Base-by-base conservation (phyloP, 768 basidiomycete species). In the Suillus plorans region DNA sequence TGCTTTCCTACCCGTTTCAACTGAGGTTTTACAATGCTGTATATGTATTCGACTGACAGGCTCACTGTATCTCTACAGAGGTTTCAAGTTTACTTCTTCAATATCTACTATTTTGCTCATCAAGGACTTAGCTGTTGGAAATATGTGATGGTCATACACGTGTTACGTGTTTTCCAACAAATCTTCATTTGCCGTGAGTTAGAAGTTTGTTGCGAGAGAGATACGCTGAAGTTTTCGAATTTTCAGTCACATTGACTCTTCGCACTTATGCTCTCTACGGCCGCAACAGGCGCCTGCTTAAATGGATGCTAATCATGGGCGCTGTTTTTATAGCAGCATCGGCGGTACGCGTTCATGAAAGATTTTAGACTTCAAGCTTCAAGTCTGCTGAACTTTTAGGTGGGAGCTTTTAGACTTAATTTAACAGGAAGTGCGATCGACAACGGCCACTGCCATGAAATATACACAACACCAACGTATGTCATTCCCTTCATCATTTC, bases 221-320 rank as follows among this genome's bases (percentile, higher is more conserved):
- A 41, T 6, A 4, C 36, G 10, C 10, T 9, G 14, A 28, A 20
- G 1, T 28, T 65, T n/a, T 6, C 31, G 84, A 31, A 53, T 37
- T 39, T n/a, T 10, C 10, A 84, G 82, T 77, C 62, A 77, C 81
- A 36, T 75, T 85, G 31, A 78, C 78, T 13, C 70, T 84, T 52
- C 81, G 86, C 50, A 82, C 82, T 53, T 82, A 80, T 63, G 85
- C 86, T 4, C 70, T 87, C 20, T 86, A 84, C 64, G 74, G 76
- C 16, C 69, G 80, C 34, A 80, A 79, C n/a, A 66, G 74, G 49
- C 74, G 76, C 25, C 70, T 85, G 47, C 64, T 81, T 20, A 63
- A 68, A 5, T 74, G 71, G 42, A 70, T 85, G 71, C 20, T 81
- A 2, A 69, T 71, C 13, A 72, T 74, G 28, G 80, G 73, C 1